Percentiles rank a stretch among this genome's conserved stretches.
Conservation (phyloP, 345 rosid genomes). For the Passiflora organensis region DNA sequence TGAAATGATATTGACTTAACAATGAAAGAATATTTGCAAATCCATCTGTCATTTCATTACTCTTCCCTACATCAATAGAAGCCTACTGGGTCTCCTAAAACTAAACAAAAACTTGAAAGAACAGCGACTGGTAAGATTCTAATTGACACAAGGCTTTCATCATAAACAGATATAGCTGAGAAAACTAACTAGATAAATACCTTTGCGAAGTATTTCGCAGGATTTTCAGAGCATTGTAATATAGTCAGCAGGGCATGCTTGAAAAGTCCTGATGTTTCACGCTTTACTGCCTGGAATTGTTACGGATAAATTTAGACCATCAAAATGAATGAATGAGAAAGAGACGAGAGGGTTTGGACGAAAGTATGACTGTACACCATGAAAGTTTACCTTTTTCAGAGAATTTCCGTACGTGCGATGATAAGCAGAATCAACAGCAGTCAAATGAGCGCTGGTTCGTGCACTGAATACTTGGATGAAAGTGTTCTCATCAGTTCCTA, state of each 20-base stretch:
- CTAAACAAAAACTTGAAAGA: no score
- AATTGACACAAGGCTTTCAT: no score
- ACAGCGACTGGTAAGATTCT: no score
- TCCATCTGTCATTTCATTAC: no score
- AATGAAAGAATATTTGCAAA: no score
- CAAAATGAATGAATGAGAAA: no score
- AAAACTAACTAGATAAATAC: conserved; percentile 16
- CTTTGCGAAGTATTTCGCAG: conserved; percentile 51
- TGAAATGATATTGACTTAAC: not conserved
- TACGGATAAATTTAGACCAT: no score
- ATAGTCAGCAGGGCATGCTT: conserved; percentile 45
- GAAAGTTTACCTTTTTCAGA: conserved; percentile 47
- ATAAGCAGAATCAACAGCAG: conserved; percentile 40
- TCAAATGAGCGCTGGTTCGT: conserved; percentile 62
- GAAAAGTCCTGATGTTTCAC: conserved; percentile 59
- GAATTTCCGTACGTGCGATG: conserved; percentile 39
- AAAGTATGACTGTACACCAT: no score
- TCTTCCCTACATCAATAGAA: no score
- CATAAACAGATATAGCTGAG: no score
- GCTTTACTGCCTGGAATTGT: conserved; percentile 47
- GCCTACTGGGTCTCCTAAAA: no score
- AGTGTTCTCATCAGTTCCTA: conserved; percentile 69
- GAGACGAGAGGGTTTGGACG: no score
- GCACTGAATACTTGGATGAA: conserved; percentile 47
- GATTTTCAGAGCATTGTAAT: conserved; percentile 49